Evolutionary conservation across 1,284 basidiomycete species (phyloP).

Genomic region (Leccinum proliferum): DNA sequence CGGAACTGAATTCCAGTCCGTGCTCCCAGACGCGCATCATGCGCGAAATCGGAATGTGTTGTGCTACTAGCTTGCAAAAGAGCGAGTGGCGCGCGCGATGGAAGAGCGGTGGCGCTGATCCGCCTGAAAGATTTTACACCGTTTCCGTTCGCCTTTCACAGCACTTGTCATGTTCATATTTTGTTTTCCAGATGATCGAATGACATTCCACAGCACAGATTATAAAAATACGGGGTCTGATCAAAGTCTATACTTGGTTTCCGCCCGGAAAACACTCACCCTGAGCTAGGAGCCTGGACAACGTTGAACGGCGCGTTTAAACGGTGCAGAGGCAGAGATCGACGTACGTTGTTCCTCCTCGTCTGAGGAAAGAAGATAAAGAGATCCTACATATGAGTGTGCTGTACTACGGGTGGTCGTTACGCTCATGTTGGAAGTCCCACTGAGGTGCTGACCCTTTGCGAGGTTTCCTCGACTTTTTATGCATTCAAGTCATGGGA

Average conservation of each 20-base stretch:
- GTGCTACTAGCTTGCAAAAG: constrained; percentile 67
- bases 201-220: not conserved
- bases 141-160: constrained; percentile 58
- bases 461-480: not conserved
- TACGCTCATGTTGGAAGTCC: constrained; percentile 4
- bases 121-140: constrained; percentile 83
- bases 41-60: constrained; percentile 47
- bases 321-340: not conserved
- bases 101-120: constrained; percentile 58
- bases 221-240: not conserved
- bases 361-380: constrained; percentile 26
- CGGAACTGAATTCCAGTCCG: constrained; percentile 65
- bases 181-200: not conserved
- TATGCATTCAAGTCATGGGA: not conserved
- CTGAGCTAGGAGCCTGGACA: constrained; percentile 13
- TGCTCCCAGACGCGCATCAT: constrained; percentile 50
- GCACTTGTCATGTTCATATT: not conserved
- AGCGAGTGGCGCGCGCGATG: constrained; percentile 47
- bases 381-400: constrained; percentile 13
- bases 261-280: constrained; percentile 14
- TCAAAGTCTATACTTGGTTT: constrained; percentile 8
- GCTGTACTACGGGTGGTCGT: constrained; percentile 6
- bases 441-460: not conserved
- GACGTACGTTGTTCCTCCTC: constrained; percentile 22
- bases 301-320: not conserved